Percentiles rank a stretch among this genome's conserved stretches.
phyloP scores from a whole-genome alignment of 495 filamentous ascomycete species.

The Pseudomonodictys pantanalensis region DNA sequence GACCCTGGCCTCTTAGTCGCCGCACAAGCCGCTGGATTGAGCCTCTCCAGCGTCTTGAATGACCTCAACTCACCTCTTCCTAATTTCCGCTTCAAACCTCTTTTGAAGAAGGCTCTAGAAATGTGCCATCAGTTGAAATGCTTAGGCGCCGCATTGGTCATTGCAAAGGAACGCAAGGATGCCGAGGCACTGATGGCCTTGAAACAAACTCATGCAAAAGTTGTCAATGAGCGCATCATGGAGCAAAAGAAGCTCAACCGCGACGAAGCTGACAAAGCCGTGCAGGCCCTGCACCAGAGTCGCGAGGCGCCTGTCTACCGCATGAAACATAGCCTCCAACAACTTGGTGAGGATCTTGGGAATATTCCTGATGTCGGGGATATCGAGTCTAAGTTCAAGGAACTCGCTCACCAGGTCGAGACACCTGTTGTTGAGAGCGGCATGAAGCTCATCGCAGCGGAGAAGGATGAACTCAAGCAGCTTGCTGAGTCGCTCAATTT shows the following conservation, averaged over 20 bases:
- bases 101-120: conserved; percentile 39
- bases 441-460: not conserved
- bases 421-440: not conserved
- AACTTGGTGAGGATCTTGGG: too few relatives aligned
- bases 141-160: not conserved
- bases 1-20: conserved; percentile 7
- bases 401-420: not conserved
- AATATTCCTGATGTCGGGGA: too few relatives aligned
- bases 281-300: too few relatives aligned
- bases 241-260: not conserved
- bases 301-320: too few relatives aligned
- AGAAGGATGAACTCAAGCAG: not conserved
- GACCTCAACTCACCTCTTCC: conserved; percentile 39
- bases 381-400: not conserved
- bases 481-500: not conserved
- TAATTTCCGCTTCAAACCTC: conserved; percentile 39
- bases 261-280: too few relatives aligned
- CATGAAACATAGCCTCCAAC: too few relatives aligned
- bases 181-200: not conserved
- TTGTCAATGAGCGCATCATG: not conserved
- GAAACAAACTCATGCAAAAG: not conserved
- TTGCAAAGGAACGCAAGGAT: conserved; percentile 4
- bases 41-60: conserved; percentile 10
- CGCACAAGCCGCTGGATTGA: not conserved
- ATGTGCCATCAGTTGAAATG: conserved; percentile 35